Conservation (phyloP, 2,329 filamentous ascomycete genomes). For the Penicillium brasilianum region DNA sequence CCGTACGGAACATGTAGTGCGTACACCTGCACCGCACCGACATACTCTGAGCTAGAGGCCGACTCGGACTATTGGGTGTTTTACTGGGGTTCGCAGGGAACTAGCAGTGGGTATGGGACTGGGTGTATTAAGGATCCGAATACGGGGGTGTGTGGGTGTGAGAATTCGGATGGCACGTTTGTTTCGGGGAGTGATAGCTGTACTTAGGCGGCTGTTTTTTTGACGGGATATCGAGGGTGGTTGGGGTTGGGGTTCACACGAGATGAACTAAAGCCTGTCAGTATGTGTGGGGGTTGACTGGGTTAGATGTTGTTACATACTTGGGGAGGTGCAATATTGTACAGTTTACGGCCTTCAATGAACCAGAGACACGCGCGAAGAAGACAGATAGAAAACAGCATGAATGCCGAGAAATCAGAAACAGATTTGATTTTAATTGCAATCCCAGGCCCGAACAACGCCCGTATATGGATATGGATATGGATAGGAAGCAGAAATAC, state of each 20-base stretch:
- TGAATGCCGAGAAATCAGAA: not conserved
- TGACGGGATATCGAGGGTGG: too few species aligned
- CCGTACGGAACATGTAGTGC: conserved; percentile 56
- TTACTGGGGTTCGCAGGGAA: conserved; percentile 40
- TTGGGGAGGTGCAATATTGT: not conserved
- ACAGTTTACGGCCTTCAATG: not conserved
- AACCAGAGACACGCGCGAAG: not conserved
- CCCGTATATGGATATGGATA: conserved; percentile 6
- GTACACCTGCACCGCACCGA: conserved; percentile 48
- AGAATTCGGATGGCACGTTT: conserved; percentile 49
- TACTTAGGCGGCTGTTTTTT: too few species aligned
- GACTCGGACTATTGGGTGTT: conserved; percentile 51
- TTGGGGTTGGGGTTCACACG: not conserved
- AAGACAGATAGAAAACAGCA: not conserved
- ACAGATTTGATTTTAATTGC: not conserved
- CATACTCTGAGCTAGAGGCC: conserved; percentile 35
- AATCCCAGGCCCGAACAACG: conserved; percentile 8
- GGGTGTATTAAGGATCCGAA: conserved; percentile 48
- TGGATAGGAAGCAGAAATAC: not conserved
- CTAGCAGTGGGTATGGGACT: conserved; percentile 28
- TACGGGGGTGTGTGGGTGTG: conserved; percentile 49
- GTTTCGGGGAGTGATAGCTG: conserved; percentile 38
- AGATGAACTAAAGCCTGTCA: too few species aligned
- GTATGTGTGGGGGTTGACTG: too few species aligned
- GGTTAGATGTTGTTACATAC: too few species aligned